These are phyloP conservation scores for Stylonectria norvegica DNA, from an alignment of 2,329 filamentous ascomycete genomes.

Conservation along the genomic window DNA sequence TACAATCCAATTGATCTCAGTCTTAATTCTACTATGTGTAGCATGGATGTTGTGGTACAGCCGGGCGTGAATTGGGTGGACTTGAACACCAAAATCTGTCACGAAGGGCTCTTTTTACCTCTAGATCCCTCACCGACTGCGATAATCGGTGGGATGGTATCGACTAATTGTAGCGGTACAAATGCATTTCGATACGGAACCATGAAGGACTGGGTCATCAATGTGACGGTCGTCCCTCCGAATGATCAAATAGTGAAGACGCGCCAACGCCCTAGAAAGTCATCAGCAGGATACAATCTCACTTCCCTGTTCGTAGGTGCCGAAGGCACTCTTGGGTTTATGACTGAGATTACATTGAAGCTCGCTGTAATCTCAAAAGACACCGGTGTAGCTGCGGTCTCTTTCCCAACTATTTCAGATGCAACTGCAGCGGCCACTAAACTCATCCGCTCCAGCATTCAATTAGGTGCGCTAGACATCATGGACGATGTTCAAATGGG, in stretches of 20 bases:
- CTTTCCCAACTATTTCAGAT: constrained; percentile 46
- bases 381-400: constrained; percentile 63
- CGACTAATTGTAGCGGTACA: constrained; percentile 63
- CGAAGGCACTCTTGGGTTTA: constrained; percentile 77
- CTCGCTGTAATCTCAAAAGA: constrained; percentile 69
- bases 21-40: no score
- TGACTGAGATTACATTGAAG: constrained; percentile 75
- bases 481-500: constrained; percentile 76
- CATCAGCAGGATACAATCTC: constrained; percentile 74
- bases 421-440: constrained; percentile 69
- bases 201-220: constrained; percentile 84
- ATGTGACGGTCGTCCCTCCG: constrained; percentile 74
- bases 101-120: constrained; percentile 69
- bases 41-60: constrained; percentile 64
- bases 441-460: constrained; percentile 69
- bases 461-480: constrained; percentile 75
- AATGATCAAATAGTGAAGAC: constrained; percentile 80
- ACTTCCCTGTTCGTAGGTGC: constrained; percentile 75
- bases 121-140: constrained; percentile 75
- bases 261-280: constrained; percentile 71
- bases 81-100: constrained; percentile 67
- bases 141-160: constrained; percentile 78
- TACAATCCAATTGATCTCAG: no score
- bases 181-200: constrained; percentile 83
- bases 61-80: constrained; percentile 75